A percentile compares a stretch with the other conserved stretches of the same genome.
Conservation (phyloP, 2,329 filamentous ascomycete species). For the Colletotrichum tanaceti region DNA sequence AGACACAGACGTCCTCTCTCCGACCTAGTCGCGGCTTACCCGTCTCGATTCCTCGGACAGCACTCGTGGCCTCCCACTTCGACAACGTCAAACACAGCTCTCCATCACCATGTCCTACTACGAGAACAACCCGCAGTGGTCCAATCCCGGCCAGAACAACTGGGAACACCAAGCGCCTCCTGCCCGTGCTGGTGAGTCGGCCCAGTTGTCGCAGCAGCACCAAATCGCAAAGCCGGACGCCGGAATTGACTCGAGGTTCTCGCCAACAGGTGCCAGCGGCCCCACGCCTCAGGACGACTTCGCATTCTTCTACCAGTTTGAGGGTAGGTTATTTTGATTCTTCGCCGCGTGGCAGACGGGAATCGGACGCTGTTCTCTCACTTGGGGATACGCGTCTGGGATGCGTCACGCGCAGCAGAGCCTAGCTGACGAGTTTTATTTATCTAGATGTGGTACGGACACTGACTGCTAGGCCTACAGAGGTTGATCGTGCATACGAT, state of each 20-base stretch:
- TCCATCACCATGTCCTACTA: slow-evolving; percentile 57
- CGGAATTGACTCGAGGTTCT: slow-evolving; percentile 39
- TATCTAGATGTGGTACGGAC: slow-evolving; percentile 41
- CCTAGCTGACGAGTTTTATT: slow-evolving; percentile 29
- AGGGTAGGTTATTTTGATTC: slow-evolving; percentile 73
- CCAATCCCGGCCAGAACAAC: slow-evolving; percentile 53
- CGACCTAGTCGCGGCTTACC: neutral
- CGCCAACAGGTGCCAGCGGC: slow-evolving; percentile 75
- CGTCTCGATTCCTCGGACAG: slow-evolving; percentile 21
- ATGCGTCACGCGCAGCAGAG: slow-evolving; percentile 29
- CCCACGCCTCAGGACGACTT: slow-evolving; percentile 80
- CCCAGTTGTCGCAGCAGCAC: slow-evolving; percentile 36
- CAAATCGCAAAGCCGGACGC: slow-evolving; percentile 31
- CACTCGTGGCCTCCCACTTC: slow-evolving; percentile 26
- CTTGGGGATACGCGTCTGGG: neutral
- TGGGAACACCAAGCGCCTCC: slow-evolving; percentile 61
- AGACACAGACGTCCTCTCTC: neutral
- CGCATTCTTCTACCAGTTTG: slow-evolving; percentile 88
- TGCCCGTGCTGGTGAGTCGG: slow-evolving; percentile 50
- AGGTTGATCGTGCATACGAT: slow-evolving; percentile 95
- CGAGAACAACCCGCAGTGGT: slow-evolving; percentile 57
- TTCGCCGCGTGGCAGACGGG: slow-evolving; percentile 24
- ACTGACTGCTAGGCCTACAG: slow-evolving; percentile 59
- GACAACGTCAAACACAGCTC: neutral
- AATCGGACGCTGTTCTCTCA: neutral